Base-by-base conservation (phyloP, 768 basidiomycete species). In the Leccinellum luteum region DNA sequence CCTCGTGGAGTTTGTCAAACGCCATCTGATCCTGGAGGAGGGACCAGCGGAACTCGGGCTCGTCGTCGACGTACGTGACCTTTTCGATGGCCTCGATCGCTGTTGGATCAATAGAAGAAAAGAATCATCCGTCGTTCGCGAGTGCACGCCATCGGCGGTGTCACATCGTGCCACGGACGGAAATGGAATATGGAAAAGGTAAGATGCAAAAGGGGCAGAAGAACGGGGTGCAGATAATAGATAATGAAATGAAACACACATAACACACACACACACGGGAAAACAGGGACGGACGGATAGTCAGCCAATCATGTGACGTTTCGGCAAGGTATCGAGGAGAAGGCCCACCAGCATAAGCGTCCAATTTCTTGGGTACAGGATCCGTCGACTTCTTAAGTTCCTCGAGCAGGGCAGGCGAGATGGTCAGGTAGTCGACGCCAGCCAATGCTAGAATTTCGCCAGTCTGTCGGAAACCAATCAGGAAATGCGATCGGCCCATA, bases 1-100 rank as follows among this genome's bases (percentile, higher is more conserved):
- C 97, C 78, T 98, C 93, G 74, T 97, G 93, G 55, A 98, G 81
- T 81, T 98, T 98, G 75, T 98, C 96, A 71, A 94, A 96, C n/a
- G 96, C 94, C 95, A 98, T 97, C 71, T 82, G 77, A 75, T 98
- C 95, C 69, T 94, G 83, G 68, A 97, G 85, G 57, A 98, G 87
- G 12, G 83, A 64, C 94, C 94, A 97, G 59, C 92, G 88, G 92
- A 98, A 98, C 70, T 94, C 91, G 60, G 94, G 79, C 80, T 99
- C 93, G 78, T 97, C 85, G 79, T 98, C 85, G 72, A 99, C 69
- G 81, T 69, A 98, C 21, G 85, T 76, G 61, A 94, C 90, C 77
- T 95, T 98, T 38, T 84, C 80, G 56, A 85, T 78, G 45, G 78
- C 79, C 66, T 83, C 69, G 27, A 79, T 43, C 19, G 41, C 41